phyloP scores from a whole-genome alignment of 2,329 filamentous ascomycete species.

The Diaporthe citri region DNA sequence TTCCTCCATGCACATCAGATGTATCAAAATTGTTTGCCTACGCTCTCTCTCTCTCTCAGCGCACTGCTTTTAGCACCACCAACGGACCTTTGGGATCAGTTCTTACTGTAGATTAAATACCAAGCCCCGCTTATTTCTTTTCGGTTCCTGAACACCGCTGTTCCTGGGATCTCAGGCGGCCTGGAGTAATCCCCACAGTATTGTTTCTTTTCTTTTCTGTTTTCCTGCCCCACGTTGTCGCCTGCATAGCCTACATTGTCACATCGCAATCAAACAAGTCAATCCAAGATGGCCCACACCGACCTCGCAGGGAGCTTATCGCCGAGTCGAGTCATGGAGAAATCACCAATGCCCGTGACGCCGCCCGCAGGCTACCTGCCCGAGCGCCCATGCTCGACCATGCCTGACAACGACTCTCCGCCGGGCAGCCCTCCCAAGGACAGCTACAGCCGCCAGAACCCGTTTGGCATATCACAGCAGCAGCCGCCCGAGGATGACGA shows the following conservation, averaged over 20 bases:
- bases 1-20: constrained; percentile 21
- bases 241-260: neutral
- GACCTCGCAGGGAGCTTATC: neutral
- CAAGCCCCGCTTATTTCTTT: constrained; percentile 17
- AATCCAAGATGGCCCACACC: neutral
- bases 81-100: neutral
- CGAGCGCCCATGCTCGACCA: constrained; percentile 28
- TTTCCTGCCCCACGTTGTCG: neutral
- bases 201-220: neutral
- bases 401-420: constrained; percentile 6
- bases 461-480: neutral
- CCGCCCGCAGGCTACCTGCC: constrained; percentile 34
- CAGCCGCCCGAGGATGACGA: constrained; percentile 3
- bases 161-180: neutral
- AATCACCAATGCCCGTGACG: constrained; percentile 20
- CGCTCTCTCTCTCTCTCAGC: neutral
- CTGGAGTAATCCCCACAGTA: neutral
- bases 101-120: neutral
- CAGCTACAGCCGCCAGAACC: constrained; percentile 12
- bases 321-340: constrained; percentile 30
- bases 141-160: neutral
- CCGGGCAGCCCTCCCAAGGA: constrained; percentile 2
- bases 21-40: constrained; percentile 4
- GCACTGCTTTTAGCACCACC: constrained; percentile 15
- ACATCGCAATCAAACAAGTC: neutral